Evolutionary conservation across 2,329 filamentous ascomycete species (phyloP), one percentile per base, ranked within the genome.

Genomic region (Fusarium pseudograminearum): DNA sequence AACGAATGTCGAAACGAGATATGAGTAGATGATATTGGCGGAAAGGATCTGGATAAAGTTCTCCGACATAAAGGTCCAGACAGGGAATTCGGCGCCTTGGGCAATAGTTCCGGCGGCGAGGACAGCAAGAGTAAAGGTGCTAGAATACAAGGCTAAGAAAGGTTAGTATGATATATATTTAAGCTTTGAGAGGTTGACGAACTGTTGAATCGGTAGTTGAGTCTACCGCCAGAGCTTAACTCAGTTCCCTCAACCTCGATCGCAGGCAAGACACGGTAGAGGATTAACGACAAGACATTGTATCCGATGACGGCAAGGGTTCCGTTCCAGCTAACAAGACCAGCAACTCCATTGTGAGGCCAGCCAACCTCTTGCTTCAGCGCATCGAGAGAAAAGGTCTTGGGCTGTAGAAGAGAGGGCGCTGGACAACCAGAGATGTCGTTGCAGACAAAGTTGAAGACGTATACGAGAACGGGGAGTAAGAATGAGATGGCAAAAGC

Each of bases 41-140:
- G 93, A 96, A 33, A 97, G 84, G 54, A 99, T 86, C 78, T 95
- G 93, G 53, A 96, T 76, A 78, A 95, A 97, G 82, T 98, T 95
- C 77, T 97, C 90, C 83, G 92, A 91, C 76, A 98, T 93, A 81
- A 94, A 98, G 28, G 91, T 93, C 95, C 95, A 99, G 53, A 98
- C 87, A 11, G 89, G 86, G 75, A 97, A 98, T 22, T 95, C 86
- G 53, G 93, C 89, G 59, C 95, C 95, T 73, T 95, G 88, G 5
- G 89, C 80, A 40, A 90, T 80, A 5, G 94, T 97, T 50, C 94
- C 94, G 11, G 90, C 90, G 34, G 89, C 89, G 54, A 90, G 87
- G 8, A 91, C 83, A n/a, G 86, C 85, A 45, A 97, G 83, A 52
- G 91, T 94, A 67, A 91, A 85, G 57, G 93, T 80, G 65, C 90